phyloP scores from a whole-genome alignment of 257 asterid species.

The Parsonsia alboflavescens region DNA sequence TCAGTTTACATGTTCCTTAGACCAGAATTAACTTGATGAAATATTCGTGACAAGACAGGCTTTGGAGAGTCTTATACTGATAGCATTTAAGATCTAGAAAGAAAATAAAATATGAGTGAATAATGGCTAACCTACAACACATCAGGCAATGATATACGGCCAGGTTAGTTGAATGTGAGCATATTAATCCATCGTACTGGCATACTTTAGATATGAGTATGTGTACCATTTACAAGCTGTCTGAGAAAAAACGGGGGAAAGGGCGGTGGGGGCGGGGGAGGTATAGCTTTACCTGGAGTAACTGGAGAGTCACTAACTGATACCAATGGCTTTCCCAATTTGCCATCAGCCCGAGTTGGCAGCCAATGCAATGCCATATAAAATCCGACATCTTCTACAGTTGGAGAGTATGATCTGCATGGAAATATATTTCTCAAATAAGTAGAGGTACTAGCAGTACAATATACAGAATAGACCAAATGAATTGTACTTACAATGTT shows the following conservation, averaged over 20 bases:
- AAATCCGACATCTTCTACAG: conserved; percentile 73
- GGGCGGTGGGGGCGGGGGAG: too few species aligned
- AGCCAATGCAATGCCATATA: conserved; percentile 79
- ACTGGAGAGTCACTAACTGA: conserved; percentile 73
- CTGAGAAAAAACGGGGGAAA: too few species aligned
- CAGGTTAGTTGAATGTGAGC: neutral
- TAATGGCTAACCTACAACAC: neutral
- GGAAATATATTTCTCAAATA: conserved; percentile 15
- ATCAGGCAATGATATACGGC: neutral
- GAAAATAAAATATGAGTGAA: neutral
- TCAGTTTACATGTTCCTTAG: neutral
- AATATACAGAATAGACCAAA: conserved; percentile 2
- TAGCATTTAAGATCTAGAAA: neutral
- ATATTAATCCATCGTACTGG: neutral
- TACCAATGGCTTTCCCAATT: conserved; percentile 60
- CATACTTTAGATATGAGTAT: neutral
- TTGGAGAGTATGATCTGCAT: conserved; percentile 72
- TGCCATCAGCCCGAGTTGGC: conserved; percentile 77
- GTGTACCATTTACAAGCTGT: neutral
- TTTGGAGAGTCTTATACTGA: neutral
- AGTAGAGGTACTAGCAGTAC: neutral
- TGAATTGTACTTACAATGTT: conserved; percentile 49
- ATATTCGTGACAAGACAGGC: neutral
- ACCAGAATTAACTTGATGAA: neutral
- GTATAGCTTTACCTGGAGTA: conserved; percentile 50